Evolutionary conservation across 306 rosid genomes (phyloP), one percentile per base, ranked within the genome.

Genomic region (Acacia confusa): DNA sequence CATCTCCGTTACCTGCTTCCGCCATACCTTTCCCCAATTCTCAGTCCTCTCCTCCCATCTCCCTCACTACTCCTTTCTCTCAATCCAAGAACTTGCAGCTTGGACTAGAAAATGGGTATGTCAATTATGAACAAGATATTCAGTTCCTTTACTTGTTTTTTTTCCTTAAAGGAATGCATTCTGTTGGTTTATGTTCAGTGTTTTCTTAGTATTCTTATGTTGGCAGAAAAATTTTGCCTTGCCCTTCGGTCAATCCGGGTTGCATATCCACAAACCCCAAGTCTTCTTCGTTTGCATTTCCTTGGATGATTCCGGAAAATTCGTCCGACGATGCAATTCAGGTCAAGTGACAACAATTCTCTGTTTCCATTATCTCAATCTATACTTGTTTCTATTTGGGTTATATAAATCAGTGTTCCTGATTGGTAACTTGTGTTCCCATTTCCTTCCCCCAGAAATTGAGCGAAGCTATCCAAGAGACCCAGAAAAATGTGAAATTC

Each of bases 11-110:
- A 32, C 86, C 95, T 53, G 89, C 85, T 53, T 24, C 82, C 48
- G 99, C 99, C 30, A 89, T 95, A 81, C 99, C 99, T 81, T 89
- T 88, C 45, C 85, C 88, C 82, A 90, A 81, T 80, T 82, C 92
- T 64, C 88, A 81, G 77, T 67, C 92, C 83, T 82, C 91, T 79
- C 85, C 92, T 82, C 66, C 86, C 9, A 69, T 75, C 84, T 79
- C 97, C 81, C 95, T 86, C 85, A 88, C 97, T 63, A 95, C 99
- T 50, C 99, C 99, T 7, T 95, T 95, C 40, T 90, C 99, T 70
- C 95, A 93, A 66, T 84, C 99, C 79, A 93, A 91, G 80, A 86
- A 76, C 83, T 83, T 95, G 77, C 76, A 86, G 70, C 66, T 84
- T 69, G 99, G 99, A 15, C 89, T 91, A 3, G 91, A 91, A 86